Evolutionary conservation across 2,329 filamentous ascomycete genomes (phyloP).

Genomic region (Hypoxylon sp.): DNA sequence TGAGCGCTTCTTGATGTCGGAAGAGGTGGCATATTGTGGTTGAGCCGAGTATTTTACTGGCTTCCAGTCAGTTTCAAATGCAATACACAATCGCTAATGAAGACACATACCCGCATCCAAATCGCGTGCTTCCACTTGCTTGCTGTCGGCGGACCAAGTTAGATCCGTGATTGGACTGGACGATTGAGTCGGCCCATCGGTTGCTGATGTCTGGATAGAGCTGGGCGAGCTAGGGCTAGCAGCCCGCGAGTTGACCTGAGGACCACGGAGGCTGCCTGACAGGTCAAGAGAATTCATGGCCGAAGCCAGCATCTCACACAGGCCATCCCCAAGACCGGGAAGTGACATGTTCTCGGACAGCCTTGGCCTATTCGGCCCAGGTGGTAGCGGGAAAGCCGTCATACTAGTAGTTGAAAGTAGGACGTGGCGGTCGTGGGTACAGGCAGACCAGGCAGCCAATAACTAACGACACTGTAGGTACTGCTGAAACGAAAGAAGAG

Average conservation of each 20-base stretch:
- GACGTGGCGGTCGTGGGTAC: background rate
- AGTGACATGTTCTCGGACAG: constrained; percentile 32
- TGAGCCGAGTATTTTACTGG: background rate
- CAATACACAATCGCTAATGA: background rate
- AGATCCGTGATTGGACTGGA: background rate
- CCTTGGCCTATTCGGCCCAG: constrained; percentile 36
- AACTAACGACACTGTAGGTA: background rate
- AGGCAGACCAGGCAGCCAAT: background rate
- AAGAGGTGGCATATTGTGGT: background rate
- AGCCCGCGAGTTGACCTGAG: background rate
- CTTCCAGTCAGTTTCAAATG: background rate
- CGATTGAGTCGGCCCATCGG: background rate
- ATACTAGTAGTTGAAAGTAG: constrained; percentile 16
- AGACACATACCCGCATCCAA: background rate
- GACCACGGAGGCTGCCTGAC: background rate
- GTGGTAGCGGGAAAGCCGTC: constrained; percentile 29
- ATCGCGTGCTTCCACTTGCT: background rate
- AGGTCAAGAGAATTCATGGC: background rate
- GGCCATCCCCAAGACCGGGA: constrained; percentile 39
- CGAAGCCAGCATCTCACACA: constrained; percentile 20
- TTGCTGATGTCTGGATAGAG: background rate
- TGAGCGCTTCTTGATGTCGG: background rate
- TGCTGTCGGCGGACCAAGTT: background rate
- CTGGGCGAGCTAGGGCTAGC: background rate
- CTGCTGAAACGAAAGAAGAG: background rate